Evolutionary conservation across 768 basidiomycete genomes (phyloP), one percentile per base, ranked within the genome.

Genomic region (Tylopilus sp.): DNA sequence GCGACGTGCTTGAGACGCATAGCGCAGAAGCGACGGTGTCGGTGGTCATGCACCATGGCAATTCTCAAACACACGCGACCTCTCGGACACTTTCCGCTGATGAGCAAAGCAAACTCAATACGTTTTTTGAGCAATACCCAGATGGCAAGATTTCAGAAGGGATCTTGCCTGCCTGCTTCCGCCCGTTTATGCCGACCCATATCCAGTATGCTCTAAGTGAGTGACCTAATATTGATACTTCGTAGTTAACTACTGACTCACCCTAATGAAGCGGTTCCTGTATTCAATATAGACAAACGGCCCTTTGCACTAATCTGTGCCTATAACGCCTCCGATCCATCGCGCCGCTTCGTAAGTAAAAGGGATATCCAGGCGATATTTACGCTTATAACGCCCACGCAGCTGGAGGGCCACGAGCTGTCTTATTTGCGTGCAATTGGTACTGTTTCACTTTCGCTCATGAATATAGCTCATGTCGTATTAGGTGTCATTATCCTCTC

Each of bases 401-500:
- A 91, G 89, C 72, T 91, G 58, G 91, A 93, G 70, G 91, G 91
- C 1, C 89, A 91, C 59, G 90, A 97, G 61, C 65, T 95, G 47
- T 95, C 94, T 15, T 97, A 95, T 69, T 68, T 95, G 47, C 83
- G 93, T 38, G 94, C 94, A 17, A 94, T 95, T 57, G 91, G 88
- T 83, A 56, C 61, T 60, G 4, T 20, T 35, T 42, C 12, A 21
- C 7, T 17, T 48, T 6, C 39, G 3, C 13, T 6, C 12, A 17
- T 31, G 45, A 57, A 11, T 17, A 17, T 52, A 1, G 43, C 56
- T 53, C 47, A 47, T 48, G 17, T 33, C 20, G 15, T 42, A 40
- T 31, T 46, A 78, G 88, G 91, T 45, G 92, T 97, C 30, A 94
- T 97, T 55, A 95, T 97, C 46, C 76, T 97, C 31, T 93, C 91